A percentile compares a stretch with the other conserved stretches of the same genome.
Conservation (phyloP, 2,329 filamentous ascomycete genomes). For the Pseudohalonectria lignicola region DNA sequence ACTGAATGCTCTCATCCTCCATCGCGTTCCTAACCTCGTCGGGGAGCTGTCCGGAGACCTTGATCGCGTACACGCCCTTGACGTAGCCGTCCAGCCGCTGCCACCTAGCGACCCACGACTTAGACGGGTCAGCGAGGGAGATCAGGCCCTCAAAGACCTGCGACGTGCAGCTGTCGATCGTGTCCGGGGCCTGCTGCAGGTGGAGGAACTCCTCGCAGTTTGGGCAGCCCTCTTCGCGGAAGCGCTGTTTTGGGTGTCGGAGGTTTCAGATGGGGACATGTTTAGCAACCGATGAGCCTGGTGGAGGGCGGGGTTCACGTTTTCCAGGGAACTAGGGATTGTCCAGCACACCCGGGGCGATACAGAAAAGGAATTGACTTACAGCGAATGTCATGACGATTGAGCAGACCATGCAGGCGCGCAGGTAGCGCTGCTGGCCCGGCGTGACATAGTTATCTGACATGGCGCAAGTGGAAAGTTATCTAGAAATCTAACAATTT, state of each 20-base stretch:
- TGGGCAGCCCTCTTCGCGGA: constrained; percentile 79
- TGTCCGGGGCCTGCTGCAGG: constrained; percentile 66
- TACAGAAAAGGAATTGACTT: constrained; percentile 19
- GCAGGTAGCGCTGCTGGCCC: constrained; percentile 71
- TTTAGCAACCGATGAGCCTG: too few species aligned
- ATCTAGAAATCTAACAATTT: too few species aligned
- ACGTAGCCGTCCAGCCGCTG: constrained; percentile 85
- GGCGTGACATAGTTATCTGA: constrained; percentile 57
- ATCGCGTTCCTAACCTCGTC: constrained; percentile 51
- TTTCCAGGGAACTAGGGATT: neutral
- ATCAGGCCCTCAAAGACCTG: constrained; percentile 93
- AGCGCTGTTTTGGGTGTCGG: constrained; percentile 45
- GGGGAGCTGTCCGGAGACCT: constrained; percentile 74
- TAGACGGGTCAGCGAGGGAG: constrained; percentile 67
- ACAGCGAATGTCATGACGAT: constrained; percentile 77
- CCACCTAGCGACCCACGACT: constrained; percentile 95
- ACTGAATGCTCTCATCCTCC: constrained; percentile 53
- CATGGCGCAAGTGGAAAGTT: constrained; percentile 22
- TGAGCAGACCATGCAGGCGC: constrained; percentile 98
- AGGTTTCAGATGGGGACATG: neutral
- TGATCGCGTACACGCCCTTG: constrained; percentile 83
- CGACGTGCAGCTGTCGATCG: constrained; percentile 86
- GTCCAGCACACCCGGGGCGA: too few species aligned
- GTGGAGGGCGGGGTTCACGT: neutral
- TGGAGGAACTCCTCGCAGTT: constrained; percentile 94